Conservation (phyloP, 1,139 yeast genomes). For the Candida gigantensis region DNA sequence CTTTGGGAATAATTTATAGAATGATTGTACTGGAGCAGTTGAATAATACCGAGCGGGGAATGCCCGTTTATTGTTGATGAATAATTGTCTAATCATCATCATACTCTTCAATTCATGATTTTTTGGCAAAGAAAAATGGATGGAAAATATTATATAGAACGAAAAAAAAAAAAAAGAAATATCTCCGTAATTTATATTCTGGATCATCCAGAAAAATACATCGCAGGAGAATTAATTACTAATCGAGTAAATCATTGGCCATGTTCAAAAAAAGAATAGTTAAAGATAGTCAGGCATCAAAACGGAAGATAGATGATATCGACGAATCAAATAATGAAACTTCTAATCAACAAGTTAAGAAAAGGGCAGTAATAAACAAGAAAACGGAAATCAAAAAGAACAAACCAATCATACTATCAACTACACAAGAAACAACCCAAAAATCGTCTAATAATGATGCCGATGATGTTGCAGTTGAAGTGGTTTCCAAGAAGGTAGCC, state of each 20-base stretch:
- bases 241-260: not conserved
- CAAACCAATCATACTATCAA: not conserved
- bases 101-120: no score
- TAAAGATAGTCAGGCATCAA: constrained; percentile 15
- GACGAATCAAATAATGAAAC: not conserved
- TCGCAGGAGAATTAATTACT: no score
- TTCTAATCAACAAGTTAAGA: constrained; percentile 1
- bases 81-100: constrained; percentile 1
- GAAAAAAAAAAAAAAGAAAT: not conserved
- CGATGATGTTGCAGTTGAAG: constrained; percentile 5
- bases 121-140: not conserved
- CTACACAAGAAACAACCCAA: not conserved
- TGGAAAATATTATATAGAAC: not conserved
- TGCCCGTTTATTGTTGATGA: not conserved
- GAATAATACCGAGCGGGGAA: constrained; percentile 4
- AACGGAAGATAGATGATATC: constrained; percentile 7
- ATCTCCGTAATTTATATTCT: not conserved
- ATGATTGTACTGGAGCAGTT: constrained; percentile 23
- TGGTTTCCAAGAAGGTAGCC: not conserved
- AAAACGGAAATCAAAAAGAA: constrained; percentile 1
- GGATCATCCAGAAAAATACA: no score
- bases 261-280: constrained; percentile 40
- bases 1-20: constrained; percentile 69
- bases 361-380: not conserved
- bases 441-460: not conserved